Evolutionary conservation across 331 rosid genomes (phyloP).

Genomic region (Dryas integrifolia): DNA sequence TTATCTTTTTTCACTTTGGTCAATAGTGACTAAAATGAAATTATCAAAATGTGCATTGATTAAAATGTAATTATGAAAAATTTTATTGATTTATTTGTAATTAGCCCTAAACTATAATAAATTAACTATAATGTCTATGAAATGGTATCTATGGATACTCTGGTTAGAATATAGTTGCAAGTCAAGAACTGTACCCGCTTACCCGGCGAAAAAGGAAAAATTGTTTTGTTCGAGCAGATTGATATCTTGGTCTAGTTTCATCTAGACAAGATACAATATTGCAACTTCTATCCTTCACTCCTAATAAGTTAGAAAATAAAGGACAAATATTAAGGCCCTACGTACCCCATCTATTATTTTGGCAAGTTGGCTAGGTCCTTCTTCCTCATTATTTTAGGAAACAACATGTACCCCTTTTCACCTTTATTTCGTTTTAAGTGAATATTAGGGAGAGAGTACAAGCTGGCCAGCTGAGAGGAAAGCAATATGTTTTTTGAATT

Average conservation of each 20-base stretch:
- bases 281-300: not conserved
- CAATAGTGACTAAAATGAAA: no score
- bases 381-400: not conserved
- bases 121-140: no score
- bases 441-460: constrained; percentile 8
- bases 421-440: constrained; percentile 16
- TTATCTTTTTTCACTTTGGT: no score
- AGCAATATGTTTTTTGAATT: constrained; percentile 52
- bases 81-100: no score
- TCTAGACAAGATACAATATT: not conserved
- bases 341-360: constrained; percentile 3
- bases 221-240: constrained; percentile 12
- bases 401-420: constrained; percentile 21
- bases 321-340: constrained; percentile 25
- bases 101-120: no score
- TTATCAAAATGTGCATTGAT: no score
- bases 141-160: no score
- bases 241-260: constrained; percentile 9
- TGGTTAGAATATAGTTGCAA: not conserved
- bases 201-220: not conserved
- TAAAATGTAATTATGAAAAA: no score
- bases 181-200: not conserved
- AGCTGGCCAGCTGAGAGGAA: constrained; percentile 30
- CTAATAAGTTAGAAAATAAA: constrained; percentile 15
- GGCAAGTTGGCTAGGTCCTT: constrained; percentile 1